Conservation (phyloP, 2,329 filamentous ascomycete genomes). For the Colletotrichum limetticola region DNA sequence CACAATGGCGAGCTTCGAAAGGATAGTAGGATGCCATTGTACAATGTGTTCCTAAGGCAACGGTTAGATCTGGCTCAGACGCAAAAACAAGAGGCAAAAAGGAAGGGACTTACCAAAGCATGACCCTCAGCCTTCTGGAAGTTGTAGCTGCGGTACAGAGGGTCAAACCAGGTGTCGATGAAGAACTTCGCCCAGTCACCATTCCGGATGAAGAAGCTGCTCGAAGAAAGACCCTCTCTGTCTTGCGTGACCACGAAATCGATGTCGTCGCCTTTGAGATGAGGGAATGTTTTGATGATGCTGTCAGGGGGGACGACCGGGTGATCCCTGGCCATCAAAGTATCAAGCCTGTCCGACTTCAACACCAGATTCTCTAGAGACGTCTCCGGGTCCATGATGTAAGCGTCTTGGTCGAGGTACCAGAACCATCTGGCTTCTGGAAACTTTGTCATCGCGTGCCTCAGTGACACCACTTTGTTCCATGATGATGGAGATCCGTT, state of each 20-base stretch:
- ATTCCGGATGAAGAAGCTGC: conserved; percentile 82
- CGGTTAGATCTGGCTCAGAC: not conserved
- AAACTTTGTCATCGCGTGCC: conserved; percentile 86
- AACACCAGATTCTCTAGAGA: conserved; percentile 79
- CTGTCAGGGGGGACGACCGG: conserved; percentile 94
- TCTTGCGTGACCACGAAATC: conserved; percentile 90
- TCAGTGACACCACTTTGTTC: conserved; percentile 84
- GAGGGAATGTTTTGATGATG: conserved; percentile 92
- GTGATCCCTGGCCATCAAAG: conserved; percentile 84
- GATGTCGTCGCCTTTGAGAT: conserved; percentile 81
- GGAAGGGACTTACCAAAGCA: conserved; percentile 75
- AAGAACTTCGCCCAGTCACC: conserved; percentile 95
- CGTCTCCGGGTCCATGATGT: conserved; percentile 86
- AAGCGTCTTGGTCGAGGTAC: conserved; percentile 84
- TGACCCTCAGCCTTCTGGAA: conserved; percentile 96
- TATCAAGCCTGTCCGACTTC: conserved; percentile 73
- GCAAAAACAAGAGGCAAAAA: not conserved
- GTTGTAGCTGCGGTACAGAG: conserved; percentile 92
- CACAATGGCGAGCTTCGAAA: conserved; percentile 89
- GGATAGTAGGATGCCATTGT: conserved; percentile 96
- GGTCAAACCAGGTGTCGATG: conserved; percentile 95
- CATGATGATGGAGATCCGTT: conserved; percentile 70
- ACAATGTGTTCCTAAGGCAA: conserved; percentile 79
- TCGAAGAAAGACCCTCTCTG: conserved; percentile 77
- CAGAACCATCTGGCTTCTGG: conserved; percentile 85